Percentiles rank a stretch among this genome's conserved stretches.
These are phyloP conservation scores for Tetrapisispora arboricola DNA, from an alignment of 805 yeast genomes.

Conservation along the genomic window DNA sequence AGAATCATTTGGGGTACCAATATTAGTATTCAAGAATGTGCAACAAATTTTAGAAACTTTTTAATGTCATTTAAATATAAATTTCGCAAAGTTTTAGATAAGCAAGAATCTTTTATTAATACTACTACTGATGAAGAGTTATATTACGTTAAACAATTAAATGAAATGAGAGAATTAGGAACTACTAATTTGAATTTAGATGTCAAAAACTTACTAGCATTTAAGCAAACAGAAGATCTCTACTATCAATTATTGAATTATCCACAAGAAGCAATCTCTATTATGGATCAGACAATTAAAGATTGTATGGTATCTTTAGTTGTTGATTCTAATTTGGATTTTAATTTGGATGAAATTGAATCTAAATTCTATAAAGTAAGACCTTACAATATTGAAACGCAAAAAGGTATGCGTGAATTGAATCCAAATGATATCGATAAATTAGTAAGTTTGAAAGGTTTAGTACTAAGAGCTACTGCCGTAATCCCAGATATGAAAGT, in stretches of 20 bases:
- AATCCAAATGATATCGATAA: conserved; percentile 94
- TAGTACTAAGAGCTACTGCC: conserved; percentile 79
- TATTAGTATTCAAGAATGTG: conserved; percentile 82
- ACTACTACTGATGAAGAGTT: conserved; percentile 57
- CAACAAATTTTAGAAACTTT: conserved; percentile 70
- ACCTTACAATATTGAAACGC: conserved; percentile 70
- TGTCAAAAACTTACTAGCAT: conserved; percentile 66
- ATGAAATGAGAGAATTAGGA: conserved; percentile 67
- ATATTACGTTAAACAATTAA: conserved; percentile 63
- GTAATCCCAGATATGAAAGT: conserved; percentile 96
- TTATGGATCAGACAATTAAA: conserved; percentile 92
- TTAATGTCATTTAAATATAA: conserved; percentile 73
- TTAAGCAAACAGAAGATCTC: conserved; percentile 62
- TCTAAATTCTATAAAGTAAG: conserved; percentile 76
- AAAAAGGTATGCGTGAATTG: conserved; percentile 79
- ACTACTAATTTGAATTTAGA: conserved; percentile 78
- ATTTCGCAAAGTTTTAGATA: conserved; percentile 47
- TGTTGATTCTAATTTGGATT: conserved; percentile 44
- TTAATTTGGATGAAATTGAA: conserved; percentile 55
- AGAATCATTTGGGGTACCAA: conserved; percentile 98
- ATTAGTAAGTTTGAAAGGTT: conserved; percentile 80
- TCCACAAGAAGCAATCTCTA: conserved; percentile 94
- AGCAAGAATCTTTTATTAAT: conserved; percentile 26
- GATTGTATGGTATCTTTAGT: conserved; percentile 76
- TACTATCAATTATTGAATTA: conserved; percentile 82